Conservation (phyloP, 805 yeast species). For the Spathaspora gorwiae region DNA sequence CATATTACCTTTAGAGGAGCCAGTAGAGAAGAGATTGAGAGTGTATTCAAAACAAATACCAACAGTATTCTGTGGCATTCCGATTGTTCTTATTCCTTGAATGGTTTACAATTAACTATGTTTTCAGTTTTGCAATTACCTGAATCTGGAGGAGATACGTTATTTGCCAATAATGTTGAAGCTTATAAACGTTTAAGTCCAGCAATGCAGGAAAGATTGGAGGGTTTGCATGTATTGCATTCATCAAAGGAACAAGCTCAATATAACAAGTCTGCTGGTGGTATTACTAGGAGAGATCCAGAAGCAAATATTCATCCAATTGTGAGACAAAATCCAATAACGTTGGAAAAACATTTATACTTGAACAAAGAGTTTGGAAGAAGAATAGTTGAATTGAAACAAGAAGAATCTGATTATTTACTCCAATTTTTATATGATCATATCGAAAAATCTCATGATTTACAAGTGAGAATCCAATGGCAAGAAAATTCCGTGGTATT, state of each 20-base stretch:
- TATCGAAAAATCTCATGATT: conserved; percentile 29
- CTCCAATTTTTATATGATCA: conserved; percentile 28
- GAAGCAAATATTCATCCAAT: conserved; percentile 33
- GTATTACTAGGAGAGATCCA: conserved; percentile 28
- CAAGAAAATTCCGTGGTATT: conserved; percentile 32
- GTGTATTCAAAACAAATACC: conserved; percentile 23
- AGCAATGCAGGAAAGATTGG: conserved; percentile 26
- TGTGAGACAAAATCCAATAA: conserved; percentile 32
- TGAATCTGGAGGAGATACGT: conserved; percentile 34
- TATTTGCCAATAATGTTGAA: conserved; percentile 34
- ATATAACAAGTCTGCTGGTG: conserved; percentile 25
- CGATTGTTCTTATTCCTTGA: conserved; percentile 33
- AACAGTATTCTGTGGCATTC: conserved; percentile 35
- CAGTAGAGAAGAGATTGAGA: conserved; percentile 22
- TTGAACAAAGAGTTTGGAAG: conserved; percentile 33
- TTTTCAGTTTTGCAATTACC: conserved; percentile 34
- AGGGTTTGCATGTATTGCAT: conserved; percentile 31
- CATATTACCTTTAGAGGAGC: conserved; percentile 33
- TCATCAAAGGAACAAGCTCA: conserved; percentile 29
- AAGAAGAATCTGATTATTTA: conserved; percentile 29
- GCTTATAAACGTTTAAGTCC: conserved; percentile 35
- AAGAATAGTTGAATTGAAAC: conserved; percentile 30
- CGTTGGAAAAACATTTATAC: conserved; percentile 26
- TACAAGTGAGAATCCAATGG: conserved; percentile 35
- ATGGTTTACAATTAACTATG: conserved; percentile 31